Conservation (phyloP, 176 grass and related monocot species). For the Paspalum vaginatum region DNA sequence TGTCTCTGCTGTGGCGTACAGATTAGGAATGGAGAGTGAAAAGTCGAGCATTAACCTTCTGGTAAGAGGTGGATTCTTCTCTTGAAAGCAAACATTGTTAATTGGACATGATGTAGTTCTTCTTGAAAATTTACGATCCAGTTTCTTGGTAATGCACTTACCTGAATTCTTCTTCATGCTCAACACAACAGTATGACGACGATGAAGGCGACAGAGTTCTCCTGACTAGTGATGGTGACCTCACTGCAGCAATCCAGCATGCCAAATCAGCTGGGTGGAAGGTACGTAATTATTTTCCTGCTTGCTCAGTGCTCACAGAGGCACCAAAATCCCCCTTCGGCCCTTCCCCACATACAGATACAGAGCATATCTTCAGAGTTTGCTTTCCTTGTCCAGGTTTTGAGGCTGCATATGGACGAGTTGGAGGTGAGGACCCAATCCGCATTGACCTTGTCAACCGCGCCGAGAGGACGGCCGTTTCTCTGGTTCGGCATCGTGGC, state of each 20-base stretch:
- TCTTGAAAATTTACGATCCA: not conserved
- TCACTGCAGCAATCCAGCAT: constrained; percentile 60
- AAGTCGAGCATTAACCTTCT: constrained; percentile 55
- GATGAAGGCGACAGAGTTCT: constrained; percentile 87
- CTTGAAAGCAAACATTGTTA: not conserved
- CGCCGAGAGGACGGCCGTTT: constrained; percentile 2
- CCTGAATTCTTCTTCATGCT: not conserved
- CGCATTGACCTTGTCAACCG: not conserved
- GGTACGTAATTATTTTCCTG: constrained; percentile 38
- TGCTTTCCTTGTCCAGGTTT: constrained; percentile 47
- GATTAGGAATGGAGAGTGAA: constrained; percentile 48
- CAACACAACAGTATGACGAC: constrained; percentile 68
- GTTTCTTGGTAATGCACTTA: constrained; percentile 1
- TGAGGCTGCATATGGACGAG: constrained; percentile 63
- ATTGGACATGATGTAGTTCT: not conserved
- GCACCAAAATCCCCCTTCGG: not conserved
- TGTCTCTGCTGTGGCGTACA: constrained; percentile 52
- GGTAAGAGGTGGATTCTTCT: constrained; percentile 45
- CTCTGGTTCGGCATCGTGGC: constrained; percentile 38
- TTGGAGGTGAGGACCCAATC: not conserved
- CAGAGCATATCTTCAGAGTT: not conserved
- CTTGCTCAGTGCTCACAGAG: not conserved
- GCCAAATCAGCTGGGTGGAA: constrained; percentile 74
- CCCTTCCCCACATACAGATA: too few species aligned
- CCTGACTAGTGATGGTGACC: constrained; percentile 55